Evolutionary conservation across 331 rosid genomes (phyloP).

Genomic region (Quercus lobata): DNA sequence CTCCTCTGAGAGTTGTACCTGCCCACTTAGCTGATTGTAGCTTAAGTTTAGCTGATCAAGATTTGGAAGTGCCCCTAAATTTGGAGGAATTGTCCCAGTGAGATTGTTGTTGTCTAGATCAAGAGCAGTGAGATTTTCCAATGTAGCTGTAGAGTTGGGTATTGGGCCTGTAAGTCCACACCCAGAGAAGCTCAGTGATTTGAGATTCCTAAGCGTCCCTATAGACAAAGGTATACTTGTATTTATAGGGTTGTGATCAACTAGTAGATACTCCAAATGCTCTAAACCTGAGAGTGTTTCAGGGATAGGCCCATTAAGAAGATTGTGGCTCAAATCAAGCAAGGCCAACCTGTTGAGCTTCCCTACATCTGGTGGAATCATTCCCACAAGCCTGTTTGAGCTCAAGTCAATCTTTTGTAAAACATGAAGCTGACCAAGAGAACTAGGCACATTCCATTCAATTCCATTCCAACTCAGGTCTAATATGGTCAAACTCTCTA

Average conservation of each 20-base stretch:
- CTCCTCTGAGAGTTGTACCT: constrained; percentile 37
- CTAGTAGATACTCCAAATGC: constrained; percentile 49
- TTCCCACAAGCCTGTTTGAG: constrained; percentile 57
- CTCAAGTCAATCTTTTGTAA: constrained; percentile 70
- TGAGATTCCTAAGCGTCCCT: constrained; percentile 51
- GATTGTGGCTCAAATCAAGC: constrained; percentile 69
- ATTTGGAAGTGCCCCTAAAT: constrained; percentile 47
- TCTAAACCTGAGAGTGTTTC: constrained; percentile 49
- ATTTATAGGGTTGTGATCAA: constrained; percentile 66
- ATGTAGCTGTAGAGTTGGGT: constrained; percentile 32
- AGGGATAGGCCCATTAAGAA: constrained; percentile 59
- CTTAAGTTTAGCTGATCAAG: constrained; percentile 67
- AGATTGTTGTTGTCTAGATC: constrained; percentile 65
- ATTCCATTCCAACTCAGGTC: constrained; percentile 69
- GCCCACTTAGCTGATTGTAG: constrained; percentile 64
- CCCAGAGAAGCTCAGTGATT: constrained; percentile 50
- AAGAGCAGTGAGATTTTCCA: constrained; percentile 60
- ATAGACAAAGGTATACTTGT: constrained; percentile 43
- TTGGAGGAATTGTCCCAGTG: constrained; percentile 53
- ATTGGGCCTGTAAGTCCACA: constrained; percentile 60
- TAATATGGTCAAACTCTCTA: constrained; percentile 58
- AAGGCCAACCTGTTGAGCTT: constrained; percentile 53
- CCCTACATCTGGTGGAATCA: constrained; percentile 43
- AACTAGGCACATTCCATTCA: constrained; percentile 44
- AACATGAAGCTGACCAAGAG: constrained; percentile 49